Conservation (phyloP, 2,329 filamentous ascomycete genomes). For the Myrmaecium sp. region DNA sequence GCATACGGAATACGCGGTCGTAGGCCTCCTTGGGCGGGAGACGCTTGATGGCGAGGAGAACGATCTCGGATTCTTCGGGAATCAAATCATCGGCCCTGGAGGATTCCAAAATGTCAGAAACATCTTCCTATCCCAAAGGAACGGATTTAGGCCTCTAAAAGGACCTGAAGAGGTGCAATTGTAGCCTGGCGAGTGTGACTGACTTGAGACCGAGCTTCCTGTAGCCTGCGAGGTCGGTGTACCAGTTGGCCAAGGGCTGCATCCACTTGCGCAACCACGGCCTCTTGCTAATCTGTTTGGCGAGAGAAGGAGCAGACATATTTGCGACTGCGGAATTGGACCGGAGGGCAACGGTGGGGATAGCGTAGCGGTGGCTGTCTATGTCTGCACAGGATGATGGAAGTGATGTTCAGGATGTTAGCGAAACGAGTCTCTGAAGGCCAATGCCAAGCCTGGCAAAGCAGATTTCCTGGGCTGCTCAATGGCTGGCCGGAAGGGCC, state of each 20-base stretch:
- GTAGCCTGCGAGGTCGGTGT: constrained; percentile 78
- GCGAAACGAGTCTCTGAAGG: too few relatives aligned
- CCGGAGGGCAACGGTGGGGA: constrained; percentile 9
- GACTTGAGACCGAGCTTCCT: constrained; percentile 85
- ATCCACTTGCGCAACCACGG: constrained; percentile 72
- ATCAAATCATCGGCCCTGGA: constrained; percentile 84
- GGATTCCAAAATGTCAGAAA: background rate
- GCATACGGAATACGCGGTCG: constrained; percentile 93
- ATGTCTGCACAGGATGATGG: too few relatives aligned
- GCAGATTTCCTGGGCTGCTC: too few relatives aligned
- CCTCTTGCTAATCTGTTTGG: constrained; percentile 62
- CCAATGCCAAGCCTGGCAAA: too few relatives aligned
- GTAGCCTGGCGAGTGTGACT: constrained; percentile 10
- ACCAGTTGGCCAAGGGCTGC: constrained; percentile 74
- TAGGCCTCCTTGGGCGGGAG: constrained; percentile 81
- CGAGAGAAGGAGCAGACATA: constrained; percentile 58
- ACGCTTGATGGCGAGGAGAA: constrained; percentile 78
- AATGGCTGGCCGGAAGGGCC: too few relatives aligned
- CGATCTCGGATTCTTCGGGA: constrained; percentile 75
- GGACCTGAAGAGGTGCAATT: constrained; percentile 2
- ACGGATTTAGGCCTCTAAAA: background rate
- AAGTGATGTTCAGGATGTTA: too few relatives aligned
- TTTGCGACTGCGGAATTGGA: constrained; percentile 11
- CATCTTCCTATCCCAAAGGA: background rate
- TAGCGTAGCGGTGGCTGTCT: constrained; percentile 4